These are phyloP conservation scores for Herpotrichia juniperi DNA, from an alignment of 2,329 filamentous ascomycete species.

Conservation along the genomic window DNA sequence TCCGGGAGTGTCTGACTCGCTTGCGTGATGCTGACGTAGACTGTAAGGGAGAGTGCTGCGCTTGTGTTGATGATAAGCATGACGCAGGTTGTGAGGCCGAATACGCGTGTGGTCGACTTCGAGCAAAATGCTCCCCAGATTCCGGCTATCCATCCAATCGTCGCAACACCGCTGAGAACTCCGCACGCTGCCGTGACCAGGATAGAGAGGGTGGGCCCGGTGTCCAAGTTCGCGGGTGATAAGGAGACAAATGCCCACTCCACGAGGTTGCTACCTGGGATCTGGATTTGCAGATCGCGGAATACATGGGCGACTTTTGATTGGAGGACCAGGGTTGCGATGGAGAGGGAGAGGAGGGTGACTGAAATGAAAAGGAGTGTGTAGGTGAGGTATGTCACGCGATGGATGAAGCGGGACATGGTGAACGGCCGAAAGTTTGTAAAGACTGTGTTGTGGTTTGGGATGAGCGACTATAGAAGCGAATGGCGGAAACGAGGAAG, in stretches of 20 bases:
- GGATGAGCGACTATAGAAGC: too few relatives aligned
- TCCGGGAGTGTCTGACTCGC: slow-evolving; percentile 6
- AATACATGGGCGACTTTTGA: slow-evolving; percentile 9
- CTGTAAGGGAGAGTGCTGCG: slow-evolving; percentile 5
- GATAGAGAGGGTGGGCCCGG: slow-evolving; percentile 10
- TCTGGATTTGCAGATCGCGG: slow-evolving; percentile 10
- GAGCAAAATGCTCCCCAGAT: slow-evolving; percentile 13
- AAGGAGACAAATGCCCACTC: slow-evolving; percentile 19
- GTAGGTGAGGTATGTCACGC: slow-evolving; percentile 5
- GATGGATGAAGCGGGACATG: slow-evolving; percentile 2
- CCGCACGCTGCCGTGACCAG: slow-evolving; percentile 4
- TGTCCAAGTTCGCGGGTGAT: slow-evolving; percentile 14
- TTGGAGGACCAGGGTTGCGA: slow-evolving; percentile 11
- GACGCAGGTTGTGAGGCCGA: slow-evolving; percentile 8
- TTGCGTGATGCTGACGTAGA: slow-evolving; percentile 16
- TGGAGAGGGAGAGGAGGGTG: slow-evolving; percentile 8
- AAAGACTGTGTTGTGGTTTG: too few relatives aligned
- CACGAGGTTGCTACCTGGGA: slow-evolving; percentile 14
- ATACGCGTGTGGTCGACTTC: too few relatives aligned
- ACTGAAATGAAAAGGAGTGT: not conserved
- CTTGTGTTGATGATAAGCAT: slow-evolving; percentile 3
- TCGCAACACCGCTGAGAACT: slow-evolving; percentile 1
- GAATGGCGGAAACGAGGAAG: too few relatives aligned
- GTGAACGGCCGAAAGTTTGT: not conserved
- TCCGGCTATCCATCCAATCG: slow-evolving; percentile 4